phyloP scores from a whole-genome alignment of 2,329 filamentous ascomycete species.

The Dothidotthia symphoricarpi region DNA sequence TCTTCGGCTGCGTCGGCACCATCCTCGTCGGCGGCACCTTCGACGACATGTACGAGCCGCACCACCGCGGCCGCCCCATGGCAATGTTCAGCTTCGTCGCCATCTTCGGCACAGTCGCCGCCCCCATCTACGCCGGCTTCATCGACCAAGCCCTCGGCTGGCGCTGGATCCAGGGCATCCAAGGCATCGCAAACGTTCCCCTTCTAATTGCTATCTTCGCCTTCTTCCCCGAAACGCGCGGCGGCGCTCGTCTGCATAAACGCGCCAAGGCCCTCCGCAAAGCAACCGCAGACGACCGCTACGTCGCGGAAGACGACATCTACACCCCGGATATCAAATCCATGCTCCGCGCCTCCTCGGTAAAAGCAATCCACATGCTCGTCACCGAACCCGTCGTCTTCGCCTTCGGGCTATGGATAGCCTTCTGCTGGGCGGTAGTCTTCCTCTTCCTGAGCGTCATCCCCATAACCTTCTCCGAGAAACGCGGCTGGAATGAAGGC shows the following conservation, averaged over 20 bases:
- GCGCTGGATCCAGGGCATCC: slow-evolving; percentile 56
- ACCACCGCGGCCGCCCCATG: slow-evolving; percentile 28
- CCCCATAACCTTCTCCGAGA: slow-evolving; percentile 46
- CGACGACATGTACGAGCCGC: slow-evolving; percentile 31
- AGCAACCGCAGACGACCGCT: slow-evolving; percentile 51
- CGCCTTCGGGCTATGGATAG: slow-evolving; percentile 53
- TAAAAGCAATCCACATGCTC: slow-evolving; percentile 54
- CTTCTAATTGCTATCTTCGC: slow-evolving; percentile 40
- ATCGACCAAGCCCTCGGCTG: slow-evolving; percentile 55
- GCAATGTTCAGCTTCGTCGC: slow-evolving; percentile 31
- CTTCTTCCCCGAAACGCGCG: slow-evolving; percentile 45
- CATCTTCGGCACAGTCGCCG: slow-evolving; percentile 50
- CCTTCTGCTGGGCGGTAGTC: slow-evolving; percentile 54
- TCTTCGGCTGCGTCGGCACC: slow-evolving; percentile 30
- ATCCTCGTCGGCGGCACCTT: slow-evolving; percentile 30
- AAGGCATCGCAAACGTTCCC: slow-evolving; percentile 53
- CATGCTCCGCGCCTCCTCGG: slow-evolving; percentile 50
- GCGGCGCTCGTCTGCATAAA: slow-evolving; percentile 49
- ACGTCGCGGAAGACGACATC: slow-evolving; percentile 53
- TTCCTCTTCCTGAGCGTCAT: slow-evolving; percentile 53
- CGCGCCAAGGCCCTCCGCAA: slow-evolving; percentile 51
- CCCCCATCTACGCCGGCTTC: slow-evolving; percentile 56
- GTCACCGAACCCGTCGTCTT: slow-evolving; percentile 52
- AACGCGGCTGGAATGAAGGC: slow-evolving; percentile 54
- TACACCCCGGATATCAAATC: slow-evolving; percentile 51